Evolutionary conservation across 2,329 filamentous ascomycete species (phyloP), one percentile per base, ranked within the genome.

Genomic region (Alternaria angustiovoidea): DNA sequence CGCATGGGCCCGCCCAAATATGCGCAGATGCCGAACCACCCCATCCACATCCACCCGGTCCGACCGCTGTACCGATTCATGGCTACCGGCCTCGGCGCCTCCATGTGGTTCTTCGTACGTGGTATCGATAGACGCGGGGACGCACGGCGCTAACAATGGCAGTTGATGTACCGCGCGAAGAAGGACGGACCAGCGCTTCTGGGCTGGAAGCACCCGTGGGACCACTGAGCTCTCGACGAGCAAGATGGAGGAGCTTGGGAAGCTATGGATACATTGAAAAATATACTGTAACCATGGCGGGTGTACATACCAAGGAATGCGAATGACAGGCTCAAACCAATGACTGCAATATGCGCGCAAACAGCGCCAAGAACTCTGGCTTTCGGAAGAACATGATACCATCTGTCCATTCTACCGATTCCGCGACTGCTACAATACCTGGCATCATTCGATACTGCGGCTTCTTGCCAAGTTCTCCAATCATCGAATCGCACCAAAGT

Each of bases 101-200:
- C 91, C 82, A 99, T 98, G 95, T 99, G 95, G 95, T 98, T 99
- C 83, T 99, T 95, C 81, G 94, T 98, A 87, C 77, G 91, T 84
- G 57, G 61, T 48, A 9, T 0, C 26, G 12, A 14, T 12, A 5
- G 18, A 2, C 20, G 12, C 16, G 30, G 6, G 28, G 18, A n/a
- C 46, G n/a, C 12, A 22, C 7, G 18, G 34, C 11, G 59, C 75
- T 79, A 43, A 78, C 61, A 26, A 28, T 14, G 6, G 38, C 74
- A 97, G 94, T 83, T 97, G 77, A 93, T 97, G 89, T 98, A 97
- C 84, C 89, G 95, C 75, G 93, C 93, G 74, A 96, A 94, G 88
- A 91, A 97, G 84, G 95, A 99, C 75, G 94, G 94, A n/a, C 86
- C 94, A 24, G 94, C 89, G 55, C 83, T 98, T 66, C 79, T 99